Evolutionary conservation across 768 basidiomycete genomes (phyloP), one percentile per base, ranked within the genome.

Genomic region (Cystofilobasidium ferigula): DNA sequence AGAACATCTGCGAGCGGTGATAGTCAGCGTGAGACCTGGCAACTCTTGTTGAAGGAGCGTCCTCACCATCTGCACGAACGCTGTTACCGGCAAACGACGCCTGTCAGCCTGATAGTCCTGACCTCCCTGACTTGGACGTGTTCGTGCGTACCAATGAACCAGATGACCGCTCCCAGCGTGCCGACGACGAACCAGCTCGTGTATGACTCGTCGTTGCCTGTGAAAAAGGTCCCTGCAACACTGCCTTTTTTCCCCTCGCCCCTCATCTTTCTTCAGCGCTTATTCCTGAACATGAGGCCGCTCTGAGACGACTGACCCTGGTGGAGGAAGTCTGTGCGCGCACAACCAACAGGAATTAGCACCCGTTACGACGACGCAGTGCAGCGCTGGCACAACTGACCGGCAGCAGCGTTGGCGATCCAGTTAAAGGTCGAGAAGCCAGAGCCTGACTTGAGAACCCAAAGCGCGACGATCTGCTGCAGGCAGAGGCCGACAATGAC

Each of bases 381-480:
- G 40, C 40, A 9, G 40, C 40, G 40, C 4, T 14, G 13, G 16
- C 40, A 14, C 10, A n/a, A 42, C 40, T 3, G 14, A 42, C 40
- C 63, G 4, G 54, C 54, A 18, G 63, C 59, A 7, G 59, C 53
- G 36, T 36, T 42, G 1, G 57, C 66, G 32, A 67, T 61, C 83
- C 87, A 91, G 59, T 79, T 81, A 81, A 95, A 93, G 63, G 93
- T 81, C 26, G 81, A 81, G 76, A 86, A 90, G 24, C 91, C 91
- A 53, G 89, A 89, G 53, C 78, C 78, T 16, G 85, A 82, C 78
- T 91, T 92, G 71, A 95, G 81, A 38, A 93, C 91, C 74, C 94
- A 91, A 51, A 94, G 80, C 1, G 91, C 91, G 54, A 93, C 82
- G 22, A 79, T 82, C 78, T 92, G 89, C 73, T 95, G 91, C 48